Evolutionary conservation across 805 yeast genomes (phyloP).

Genomic region (Teunomyces tritomae): DNA sequence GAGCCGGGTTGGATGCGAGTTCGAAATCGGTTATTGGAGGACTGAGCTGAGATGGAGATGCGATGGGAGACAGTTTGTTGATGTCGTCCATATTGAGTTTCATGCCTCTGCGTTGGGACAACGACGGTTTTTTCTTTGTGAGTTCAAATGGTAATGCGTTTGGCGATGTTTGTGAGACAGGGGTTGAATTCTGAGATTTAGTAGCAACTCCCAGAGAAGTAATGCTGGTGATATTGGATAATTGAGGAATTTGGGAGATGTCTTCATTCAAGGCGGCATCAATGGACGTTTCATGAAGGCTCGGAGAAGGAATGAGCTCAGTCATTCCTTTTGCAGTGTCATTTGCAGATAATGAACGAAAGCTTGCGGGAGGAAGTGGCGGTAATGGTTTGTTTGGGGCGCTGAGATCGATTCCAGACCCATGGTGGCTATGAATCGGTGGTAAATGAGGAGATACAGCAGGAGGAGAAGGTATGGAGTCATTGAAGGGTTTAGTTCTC

Average conservation of each 20-base stretch:
- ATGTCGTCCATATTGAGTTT: constrained; percentile 42
- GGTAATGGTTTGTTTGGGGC: constrained; percentile 22
- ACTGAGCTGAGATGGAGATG: constrained; percentile 1
- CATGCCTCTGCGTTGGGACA: constrained; percentile 56
- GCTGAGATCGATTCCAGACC: not conserved
- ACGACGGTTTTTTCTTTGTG: constrained; percentile 37
- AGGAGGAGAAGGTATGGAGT: constrained; percentile 10
- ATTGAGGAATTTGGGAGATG: not conserved
- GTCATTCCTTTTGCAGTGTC: constrained; percentile 5
- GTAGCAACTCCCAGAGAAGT: constrained; percentile 2
- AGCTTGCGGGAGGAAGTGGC: constrained; percentile 19
- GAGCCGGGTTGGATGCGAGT: not conserved
- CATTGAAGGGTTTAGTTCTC: constrained; percentile 35
- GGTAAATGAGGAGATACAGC: not conserved
- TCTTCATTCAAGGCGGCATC: not conserved
- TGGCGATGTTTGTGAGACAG: not conserved
- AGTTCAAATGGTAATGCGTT: constrained; percentile 5
- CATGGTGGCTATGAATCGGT: constrained; percentile 14
- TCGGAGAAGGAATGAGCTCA: constrained; percentile 11
- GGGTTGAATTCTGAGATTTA: constrained; percentile 5
- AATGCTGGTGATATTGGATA: not conserved
- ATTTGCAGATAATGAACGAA: constrained; percentile 10
- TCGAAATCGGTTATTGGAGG: not conserved
- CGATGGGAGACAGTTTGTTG: constrained; percentile 3
- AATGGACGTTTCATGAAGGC: not conserved